Evolutionary conservation across 2,329 filamentous ascomycete species (phyloP).

Genomic region (Pleomassaria siparia): DNA sequence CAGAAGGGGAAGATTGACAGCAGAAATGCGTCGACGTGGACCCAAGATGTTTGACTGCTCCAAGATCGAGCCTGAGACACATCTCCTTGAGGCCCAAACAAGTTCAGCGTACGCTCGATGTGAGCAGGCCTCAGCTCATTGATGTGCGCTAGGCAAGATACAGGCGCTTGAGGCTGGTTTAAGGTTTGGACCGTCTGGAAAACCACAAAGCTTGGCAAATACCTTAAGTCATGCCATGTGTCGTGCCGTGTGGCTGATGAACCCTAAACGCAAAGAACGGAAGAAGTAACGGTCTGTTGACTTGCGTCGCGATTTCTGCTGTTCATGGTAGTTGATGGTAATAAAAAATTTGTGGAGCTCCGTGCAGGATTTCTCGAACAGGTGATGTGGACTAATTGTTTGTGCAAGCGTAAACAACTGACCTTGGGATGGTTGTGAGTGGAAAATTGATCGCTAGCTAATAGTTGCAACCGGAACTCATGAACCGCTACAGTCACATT

Average conservation of each 20-base stretch:
- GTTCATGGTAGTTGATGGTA: no score
- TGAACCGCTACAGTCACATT: background rate
- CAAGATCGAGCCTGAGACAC: background rate
- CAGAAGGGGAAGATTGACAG: background rate
- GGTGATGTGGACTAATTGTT: background rate
- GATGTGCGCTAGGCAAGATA: constrained; percentile 1
- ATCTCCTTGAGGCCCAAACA: background rate
- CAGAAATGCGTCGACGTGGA: background rate
- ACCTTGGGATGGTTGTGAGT: background rate
- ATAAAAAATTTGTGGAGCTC: no score
- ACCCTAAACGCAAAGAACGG: constrained; percentile 15
- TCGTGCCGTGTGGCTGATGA: constrained; percentile 22
- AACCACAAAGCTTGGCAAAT: constrained; percentile 27
- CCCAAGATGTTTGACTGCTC: background rate
- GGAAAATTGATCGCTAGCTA: background rate
- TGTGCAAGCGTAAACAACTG: background rate
- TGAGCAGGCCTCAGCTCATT: background rate
- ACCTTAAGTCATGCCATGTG: constrained; percentile 17
- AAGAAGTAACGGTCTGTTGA: background rate
- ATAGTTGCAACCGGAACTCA: background rate
- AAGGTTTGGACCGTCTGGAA: constrained; percentile 23
- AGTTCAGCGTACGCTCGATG: background rate
- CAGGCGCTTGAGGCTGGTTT: constrained; percentile 9
- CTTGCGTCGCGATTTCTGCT: background rate
- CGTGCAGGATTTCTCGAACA: background rate